phyloP scores from a whole-genome alignment of 306 rosid species.

The Malus orientalis region DNA sequence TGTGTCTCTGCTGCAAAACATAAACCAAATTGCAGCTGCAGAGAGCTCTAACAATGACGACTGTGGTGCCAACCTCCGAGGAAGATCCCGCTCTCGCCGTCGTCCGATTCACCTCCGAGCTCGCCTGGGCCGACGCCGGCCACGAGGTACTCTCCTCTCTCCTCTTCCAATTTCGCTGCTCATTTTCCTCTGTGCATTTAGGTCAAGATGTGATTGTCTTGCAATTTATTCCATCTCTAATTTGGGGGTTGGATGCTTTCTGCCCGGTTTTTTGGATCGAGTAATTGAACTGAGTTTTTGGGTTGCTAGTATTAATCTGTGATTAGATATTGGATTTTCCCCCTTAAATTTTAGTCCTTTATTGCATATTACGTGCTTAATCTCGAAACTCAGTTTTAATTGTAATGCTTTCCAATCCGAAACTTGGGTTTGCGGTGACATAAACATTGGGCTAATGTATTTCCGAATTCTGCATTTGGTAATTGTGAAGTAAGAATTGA shows the following conservation, averaged over 20 bases:
- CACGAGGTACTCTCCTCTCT: slow-evolving; percentile 44
- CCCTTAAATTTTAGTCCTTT: not conserved
- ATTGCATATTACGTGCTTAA: not conserved
- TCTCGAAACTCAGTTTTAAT: not conserved
- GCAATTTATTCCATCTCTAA: not conserved
- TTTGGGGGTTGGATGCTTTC: not conserved
- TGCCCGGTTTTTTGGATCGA: not conserved
- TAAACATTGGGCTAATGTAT: not conserved
- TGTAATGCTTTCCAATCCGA: not conserved
- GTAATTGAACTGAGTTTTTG: not conserved
- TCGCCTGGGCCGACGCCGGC: slow-evolving; percentile 93
- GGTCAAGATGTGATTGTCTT: not conserved
- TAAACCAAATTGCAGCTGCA: slow-evolving; percentile 17
- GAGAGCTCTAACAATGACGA: slow-evolving; percentile 54
- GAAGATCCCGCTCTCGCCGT: slow-evolving; percentile 82
- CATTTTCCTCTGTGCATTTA: not conserved
- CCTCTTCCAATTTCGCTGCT: not conserved
- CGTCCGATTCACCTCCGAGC: slow-evolving; percentile 76
- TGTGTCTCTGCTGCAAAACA: not conserved
- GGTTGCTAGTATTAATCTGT: not conserved
- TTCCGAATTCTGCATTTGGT: not conserved
- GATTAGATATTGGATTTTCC: not conserved
- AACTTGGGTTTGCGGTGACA: not conserved
- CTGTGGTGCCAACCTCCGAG: slow-evolving; percentile 84
- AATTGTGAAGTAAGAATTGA: not conserved